Evolutionary conservation across 129 eudicot species (phyloP), one percentile per base, ranked within the genome.

Genomic region (Tagetes patula): DNA sequence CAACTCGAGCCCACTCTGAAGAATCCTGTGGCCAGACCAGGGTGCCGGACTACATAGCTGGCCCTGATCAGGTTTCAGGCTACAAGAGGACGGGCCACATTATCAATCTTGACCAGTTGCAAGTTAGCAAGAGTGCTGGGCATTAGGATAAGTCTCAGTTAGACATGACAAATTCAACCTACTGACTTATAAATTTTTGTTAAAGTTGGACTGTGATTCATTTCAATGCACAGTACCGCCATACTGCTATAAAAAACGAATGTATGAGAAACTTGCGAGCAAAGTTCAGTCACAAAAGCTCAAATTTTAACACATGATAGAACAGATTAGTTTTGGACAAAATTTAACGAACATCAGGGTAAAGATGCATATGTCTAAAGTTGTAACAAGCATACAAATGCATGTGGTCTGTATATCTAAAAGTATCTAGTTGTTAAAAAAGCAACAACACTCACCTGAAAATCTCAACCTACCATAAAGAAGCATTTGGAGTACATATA

Each of bases 371-470:
- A 48, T 48, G 20, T 50, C 27, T 0, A 50, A n/a, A 50, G 56
- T 4, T 50, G 56, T 50, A 50, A 50, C 30, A 3, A 50, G 56
- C 56, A 50, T 45, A 11, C 48, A 45, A 45, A 45, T 45, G 27
- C 54, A 48, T 48, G n/a, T 5, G 14, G 60, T 53, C 7, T 53
- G 60, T 55, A 7, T 27, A 27, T 55, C 62, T 55, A 27, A 3
- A 31, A 58, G 67, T 33, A 76, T 59, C 77, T 70, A 53, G 53
- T 47, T 58, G 65, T 68, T 67, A 37, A 79, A 79, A 20, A 55
- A 55, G 62, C 62, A 81, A 85, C 83, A 91, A 80, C 92, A 88
- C 97, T 88, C 97, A 91, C 96, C 96, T 91, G 96, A 82, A 72
- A 70, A 79, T 77, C 65, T 82, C 85, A 85, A 86, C 89, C 95